A percentile compares a stretch with the other conserved stretches of the same genome.
Conservation (phyloP, 2,329 filamentous ascomycete species). For the Albophoma yamanashiensis region DNA sequence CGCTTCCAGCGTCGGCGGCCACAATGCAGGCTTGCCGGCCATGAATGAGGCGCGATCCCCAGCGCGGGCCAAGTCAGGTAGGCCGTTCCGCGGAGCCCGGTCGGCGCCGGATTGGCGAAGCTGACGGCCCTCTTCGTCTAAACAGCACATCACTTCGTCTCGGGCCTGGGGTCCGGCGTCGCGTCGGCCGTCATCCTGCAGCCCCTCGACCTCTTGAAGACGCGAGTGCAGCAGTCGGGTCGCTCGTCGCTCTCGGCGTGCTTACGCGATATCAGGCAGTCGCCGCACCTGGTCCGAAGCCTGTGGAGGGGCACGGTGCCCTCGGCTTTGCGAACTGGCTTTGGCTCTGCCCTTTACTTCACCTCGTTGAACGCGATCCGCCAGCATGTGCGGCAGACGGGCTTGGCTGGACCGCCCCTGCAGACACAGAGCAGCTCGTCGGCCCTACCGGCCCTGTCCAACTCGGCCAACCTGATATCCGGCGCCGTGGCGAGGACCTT, state of each 20-base stretch:
- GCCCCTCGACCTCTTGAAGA: slow-evolving; percentile 93
- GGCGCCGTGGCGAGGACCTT: slow-evolving; percentile 76
- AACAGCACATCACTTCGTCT: slow-evolving; percentile 73
- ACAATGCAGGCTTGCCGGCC: background rate
- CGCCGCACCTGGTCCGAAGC: slow-evolving; percentile 51
- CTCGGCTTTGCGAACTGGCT: slow-evolving; percentile 84
- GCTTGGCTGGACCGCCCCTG: slow-evolving; percentile 11
- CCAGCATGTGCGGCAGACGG: slow-evolving; percentile 39
- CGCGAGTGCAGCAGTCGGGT: slow-evolving; percentile 81
- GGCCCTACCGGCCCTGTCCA: slow-evolving; percentile 69
- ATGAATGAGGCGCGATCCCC: slow-evolving; percentile 8
- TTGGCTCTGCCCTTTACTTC: slow-evolving; percentile 92
- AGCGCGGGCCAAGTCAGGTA: slow-evolving; percentile 7
- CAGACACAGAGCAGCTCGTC: slow-evolving; percentile 40
- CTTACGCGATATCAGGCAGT: slow-evolving; percentile 33
- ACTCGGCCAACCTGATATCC: slow-evolving; percentile 74
- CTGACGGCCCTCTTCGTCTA: background rate
- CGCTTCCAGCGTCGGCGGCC: background rate
- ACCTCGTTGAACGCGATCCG: slow-evolving; percentile 75
- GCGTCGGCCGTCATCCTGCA: slow-evolving; percentile 85
- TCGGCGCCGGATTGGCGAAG: background rate
- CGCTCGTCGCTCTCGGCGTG: slow-evolving; percentile 47
- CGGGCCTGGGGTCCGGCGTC: slow-evolving; percentile 78
- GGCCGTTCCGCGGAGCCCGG: background rate
- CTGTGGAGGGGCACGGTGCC: slow-evolving; percentile 92